Percentiles rank a stretch among this genome's conserved stretches.
phyloP scores from a whole-genome alignment of 225 moss, liverwort and hornwort species.

The Neckera pumila region DNA sequence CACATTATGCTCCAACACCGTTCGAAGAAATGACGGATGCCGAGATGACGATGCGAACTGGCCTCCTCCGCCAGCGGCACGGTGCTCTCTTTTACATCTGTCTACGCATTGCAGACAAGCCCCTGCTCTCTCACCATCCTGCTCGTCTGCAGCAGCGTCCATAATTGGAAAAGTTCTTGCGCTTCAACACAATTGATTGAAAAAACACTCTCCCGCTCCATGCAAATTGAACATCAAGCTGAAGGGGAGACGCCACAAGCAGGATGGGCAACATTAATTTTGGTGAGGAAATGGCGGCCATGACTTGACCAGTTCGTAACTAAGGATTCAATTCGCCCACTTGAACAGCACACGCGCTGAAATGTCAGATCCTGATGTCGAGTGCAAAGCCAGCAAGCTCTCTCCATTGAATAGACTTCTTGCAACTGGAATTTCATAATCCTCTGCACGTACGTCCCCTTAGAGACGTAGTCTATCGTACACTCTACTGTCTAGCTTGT shows the following conservation, averaged over 20 bases:
- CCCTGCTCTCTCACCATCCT: neutral
- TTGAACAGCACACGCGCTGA: neutral
- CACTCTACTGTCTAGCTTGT: neutral
- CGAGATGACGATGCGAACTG: neutral
- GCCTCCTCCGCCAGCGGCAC: neutral
- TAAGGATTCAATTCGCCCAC: neutral
- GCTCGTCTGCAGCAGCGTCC: neutral
- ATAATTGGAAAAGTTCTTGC: neutral
- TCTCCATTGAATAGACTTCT: neutral
- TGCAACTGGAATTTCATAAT: neutral
- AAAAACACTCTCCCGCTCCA: neutral
- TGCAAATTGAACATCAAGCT: neutral
- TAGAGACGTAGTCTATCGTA: neutral
- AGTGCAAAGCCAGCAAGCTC: neutral
- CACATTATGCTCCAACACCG: conserved; percentile 11
- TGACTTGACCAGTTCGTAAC: neutral
- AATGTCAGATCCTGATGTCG: neutral
- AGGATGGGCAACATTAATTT: neutral
- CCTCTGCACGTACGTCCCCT: neutral
- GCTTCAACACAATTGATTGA: neutral
- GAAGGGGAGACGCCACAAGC: neutral
- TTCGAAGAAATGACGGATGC: conserved; percentile 8
- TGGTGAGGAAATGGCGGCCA: neutral
- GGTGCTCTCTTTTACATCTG: conserved; percentile 5
- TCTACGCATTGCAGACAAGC: conserved; percentile 5